These are phyloP conservation scores for Yamadazyma friedrichii DNA, from an alignment of 1,139 yeast genomes.

Conservation along the genomic window DNA sequence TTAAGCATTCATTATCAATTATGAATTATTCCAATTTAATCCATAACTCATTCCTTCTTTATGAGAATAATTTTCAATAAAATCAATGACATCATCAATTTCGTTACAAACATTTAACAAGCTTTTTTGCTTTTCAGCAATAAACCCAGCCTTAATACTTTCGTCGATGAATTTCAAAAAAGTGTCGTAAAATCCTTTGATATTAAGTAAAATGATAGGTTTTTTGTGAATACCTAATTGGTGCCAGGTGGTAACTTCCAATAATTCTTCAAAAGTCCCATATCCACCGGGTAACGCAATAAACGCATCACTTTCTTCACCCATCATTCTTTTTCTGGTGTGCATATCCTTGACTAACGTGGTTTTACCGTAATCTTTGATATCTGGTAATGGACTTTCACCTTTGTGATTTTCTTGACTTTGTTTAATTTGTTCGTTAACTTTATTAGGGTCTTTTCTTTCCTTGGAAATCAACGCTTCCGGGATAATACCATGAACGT, in stretches of 20 bases:
- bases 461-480: constrained; percentile 77
- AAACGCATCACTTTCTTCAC: constrained; percentile 81
- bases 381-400: constrained; percentile 61
- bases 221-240: constrained; percentile 83
- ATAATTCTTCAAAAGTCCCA: constrained; percentile 85
- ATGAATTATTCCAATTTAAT: constrained; percentile 61
- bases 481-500: constrained; percentile 86
- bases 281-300: constrained; percentile 92
- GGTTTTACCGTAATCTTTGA: constrained; percentile 68
- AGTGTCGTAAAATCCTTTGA: constrained; percentile 77
- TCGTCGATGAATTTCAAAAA: constrained; percentile 59
- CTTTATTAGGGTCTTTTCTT: constrained; percentile 48
- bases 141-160: constrained; percentile 63
- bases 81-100: constrained; percentile 62
- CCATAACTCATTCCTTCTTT: constrained; percentile 71
- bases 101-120: constrained; percentile 70
- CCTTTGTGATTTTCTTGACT: constrained; percentile 55
- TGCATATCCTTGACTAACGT: constrained; percentile 89
- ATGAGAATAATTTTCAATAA: constrained; percentile 58
- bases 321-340: constrained; percentile 85
- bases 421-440: constrained; percentile 47
- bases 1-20: constrained; percentile 2
- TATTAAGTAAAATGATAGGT: constrained; percentile 76
- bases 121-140: constrained; percentile 62
- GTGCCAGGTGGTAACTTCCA: constrained; percentile 87